Conservation (phyloP, 495 filamentous ascomycete genomes). For the Coniosporium apollinis region DNA sequence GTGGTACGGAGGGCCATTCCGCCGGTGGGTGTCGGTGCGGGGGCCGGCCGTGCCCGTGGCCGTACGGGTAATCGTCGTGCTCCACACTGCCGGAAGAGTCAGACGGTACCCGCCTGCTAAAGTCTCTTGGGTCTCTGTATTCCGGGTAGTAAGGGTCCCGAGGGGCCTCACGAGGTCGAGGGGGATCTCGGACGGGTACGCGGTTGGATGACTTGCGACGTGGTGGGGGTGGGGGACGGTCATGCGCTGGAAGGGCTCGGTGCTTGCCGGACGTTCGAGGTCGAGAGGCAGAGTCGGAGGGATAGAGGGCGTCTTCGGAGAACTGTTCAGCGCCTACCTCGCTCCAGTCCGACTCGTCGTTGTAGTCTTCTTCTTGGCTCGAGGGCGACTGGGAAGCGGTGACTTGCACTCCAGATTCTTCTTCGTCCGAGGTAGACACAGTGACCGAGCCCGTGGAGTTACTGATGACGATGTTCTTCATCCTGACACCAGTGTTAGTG, state of each 20-base stretch:
- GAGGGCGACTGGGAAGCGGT: too few relatives aligned
- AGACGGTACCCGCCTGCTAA: too few relatives aligned
- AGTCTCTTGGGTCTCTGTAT: too few relatives aligned
- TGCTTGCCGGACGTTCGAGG: slow-evolving; percentile 8
- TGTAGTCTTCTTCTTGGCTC: too few relatives aligned
- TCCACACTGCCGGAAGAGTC: slow-evolving; percentile 19
- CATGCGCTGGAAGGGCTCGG: slow-evolving; percentile 6
- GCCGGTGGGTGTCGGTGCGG: slow-evolving; percentile 10
- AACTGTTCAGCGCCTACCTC: too few relatives aligned
- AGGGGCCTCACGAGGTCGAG: slow-evolving; percentile 8
- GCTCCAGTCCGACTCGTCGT: too few relatives aligned
- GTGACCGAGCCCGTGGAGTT: too few relatives aligned
- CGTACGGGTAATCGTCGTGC: slow-evolving; percentile 22
- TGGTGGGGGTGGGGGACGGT: slow-evolving; percentile 14
- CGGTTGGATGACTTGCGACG: slow-evolving; percentile 17
- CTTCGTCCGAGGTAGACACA: too few relatives aligned
- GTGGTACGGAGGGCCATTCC: slow-evolving; percentile 8
- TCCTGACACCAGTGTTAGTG: too few relatives aligned
- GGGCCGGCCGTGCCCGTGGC: slow-evolving; percentile 13
- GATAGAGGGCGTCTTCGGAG: slow-evolving; percentile 24
- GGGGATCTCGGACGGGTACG: slow-evolving; percentile 5
- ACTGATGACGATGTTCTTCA: too few relatives aligned
- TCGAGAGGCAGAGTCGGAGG: slow-evolving; percentile 24
- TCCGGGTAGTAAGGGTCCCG: slow-evolving; percentile 12
- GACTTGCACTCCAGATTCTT: too few relatives aligned